These are phyloP conservation scores for Fonsecaea erecta DNA, from an alignment of 2,329 filamentous ascomycete genomes.

Conservation along the genomic window DNA sequence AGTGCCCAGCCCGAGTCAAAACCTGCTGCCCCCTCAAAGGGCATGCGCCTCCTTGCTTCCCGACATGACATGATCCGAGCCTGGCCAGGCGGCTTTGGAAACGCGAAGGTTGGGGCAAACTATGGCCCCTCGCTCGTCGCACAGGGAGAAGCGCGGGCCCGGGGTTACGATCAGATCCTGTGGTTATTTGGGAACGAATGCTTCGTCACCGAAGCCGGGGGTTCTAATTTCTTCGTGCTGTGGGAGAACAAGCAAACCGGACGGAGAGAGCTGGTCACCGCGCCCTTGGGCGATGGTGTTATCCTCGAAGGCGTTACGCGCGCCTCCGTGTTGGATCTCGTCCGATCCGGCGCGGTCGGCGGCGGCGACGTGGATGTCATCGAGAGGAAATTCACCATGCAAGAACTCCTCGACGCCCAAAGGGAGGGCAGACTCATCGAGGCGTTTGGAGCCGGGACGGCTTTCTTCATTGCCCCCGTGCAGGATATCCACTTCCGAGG, in stretches of 20 bases:
- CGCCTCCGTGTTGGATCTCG: slow-evolving; percentile 75
- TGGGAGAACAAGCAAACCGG: slow-evolving; percentile 63
- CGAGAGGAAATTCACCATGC: slow-evolving; percentile 81
- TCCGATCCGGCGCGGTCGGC: slow-evolving; percentile 44
- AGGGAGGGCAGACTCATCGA: slow-evolving; percentile 79
- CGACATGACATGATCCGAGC: slow-evolving; percentile 83
- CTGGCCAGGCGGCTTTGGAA: slow-evolving; percentile 92
- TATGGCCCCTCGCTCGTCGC: slow-evolving; percentile 84
- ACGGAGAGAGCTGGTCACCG: slow-evolving; percentile 74
- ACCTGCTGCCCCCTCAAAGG: slow-evolving; percentile 9
- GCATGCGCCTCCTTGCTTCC: slow-evolving; percentile 63
- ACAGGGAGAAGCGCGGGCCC: slow-evolving; percentile 71
- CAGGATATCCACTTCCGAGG: slow-evolving; percentile 35
- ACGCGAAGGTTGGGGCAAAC: slow-evolving; percentile 90
- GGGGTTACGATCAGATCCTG: slow-evolving; percentile 87
- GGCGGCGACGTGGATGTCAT: slow-evolving; percentile 76
- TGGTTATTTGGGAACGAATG: slow-evolving; percentile 83
- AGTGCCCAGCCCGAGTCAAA: slow-evolving; percentile 19
- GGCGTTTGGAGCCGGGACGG: slow-evolving; percentile 85
- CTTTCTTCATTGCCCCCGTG: slow-evolving; percentile 45
- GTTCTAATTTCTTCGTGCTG: slow-evolving; percentile 88
- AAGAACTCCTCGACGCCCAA: slow-evolving; percentile 73
- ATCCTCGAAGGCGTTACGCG: slow-evolving; percentile 91
- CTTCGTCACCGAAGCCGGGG: slow-evolving; percentile 87
- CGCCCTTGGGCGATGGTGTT: slow-evolving; percentile 78